Percentiles rank a stretch among this genome's conserved stretches.
phyloP scores from a whole-genome alignment of 331 rosid genomes.

The Telfairia occidentalis region DNA sequence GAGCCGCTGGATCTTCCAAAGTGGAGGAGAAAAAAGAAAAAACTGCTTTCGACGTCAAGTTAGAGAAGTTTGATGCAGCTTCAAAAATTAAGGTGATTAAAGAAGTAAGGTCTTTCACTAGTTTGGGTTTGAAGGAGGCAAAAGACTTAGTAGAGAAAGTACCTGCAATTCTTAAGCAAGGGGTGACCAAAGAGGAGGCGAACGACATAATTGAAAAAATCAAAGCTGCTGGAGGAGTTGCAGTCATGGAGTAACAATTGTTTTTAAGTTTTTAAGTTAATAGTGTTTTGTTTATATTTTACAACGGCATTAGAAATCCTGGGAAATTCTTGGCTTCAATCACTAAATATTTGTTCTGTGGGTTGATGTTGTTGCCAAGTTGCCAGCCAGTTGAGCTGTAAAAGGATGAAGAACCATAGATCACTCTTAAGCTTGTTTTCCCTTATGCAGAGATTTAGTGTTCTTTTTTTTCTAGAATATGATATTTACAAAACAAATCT shows the following conservation, averaged over 20 bases:
- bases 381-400: background rate
- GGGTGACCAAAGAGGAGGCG: conserved; percentile 50
- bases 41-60: conserved; percentile 52
- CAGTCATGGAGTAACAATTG: conserved; percentile 39
- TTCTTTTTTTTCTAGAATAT: background rate
- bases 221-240: conserved; percentile 57
- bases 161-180: conserved; percentile 46
- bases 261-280: background rate
- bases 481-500: background rate
- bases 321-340: background rate
- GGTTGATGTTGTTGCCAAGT: background rate
- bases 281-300: background rate
- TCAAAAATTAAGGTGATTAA: conserved; percentile 61
- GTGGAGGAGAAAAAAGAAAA: conserved; percentile 52
- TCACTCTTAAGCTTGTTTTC: background rate
- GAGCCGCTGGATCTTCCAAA: conserved; percentile 30
- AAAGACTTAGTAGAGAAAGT: conserved; percentile 59
- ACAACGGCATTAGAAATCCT: background rate
- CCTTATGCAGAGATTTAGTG: background rate
- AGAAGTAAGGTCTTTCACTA: conserved; percentile 55
- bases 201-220: conserved; percentile 39
- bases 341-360: background rate
- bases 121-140: conserved; percentile 53
- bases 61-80: conserved; percentile 52
- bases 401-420: background rate